Evolutionary conservation across 2,329 filamentous ascomycete species (phyloP), one percentile per base, ranked within the genome.

Genomic region (Exophiala phaeomuriformis): DNA sequence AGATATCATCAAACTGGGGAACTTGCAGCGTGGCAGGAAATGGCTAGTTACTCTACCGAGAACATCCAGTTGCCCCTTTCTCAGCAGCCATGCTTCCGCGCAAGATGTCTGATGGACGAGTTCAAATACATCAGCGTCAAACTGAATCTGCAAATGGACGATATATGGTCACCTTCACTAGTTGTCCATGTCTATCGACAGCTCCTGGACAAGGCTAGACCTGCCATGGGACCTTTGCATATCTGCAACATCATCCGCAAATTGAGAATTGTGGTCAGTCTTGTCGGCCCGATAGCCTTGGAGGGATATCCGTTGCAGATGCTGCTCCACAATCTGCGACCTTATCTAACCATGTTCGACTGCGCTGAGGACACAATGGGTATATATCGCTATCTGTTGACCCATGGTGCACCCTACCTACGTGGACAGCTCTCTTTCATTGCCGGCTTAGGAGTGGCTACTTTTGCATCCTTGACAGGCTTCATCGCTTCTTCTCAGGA

Each of bases 281-380:
- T 97, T 43, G 85, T 89, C 29, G 90, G 89, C 0, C 68, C 80
- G 0, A 77, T 83, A 47, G 87, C 86, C n/a, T 75, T 85, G 28
- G 74, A 81, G 39, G 86, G 85, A 0, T 97, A 97, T 65, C 87
- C 89, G 7, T 69, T 96, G 9, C 88, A 98, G 68, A 93, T 96
- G 87, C 76, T 95, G 0, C 76, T 98, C 1, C 87, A 90, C 63
- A 85, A 86, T 1, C 75, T 95, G 19, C 79, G 86, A 6, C 82
- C 83, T 0, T 94, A 90, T 61, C 74, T 97, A 4, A 84, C 85
- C 1, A 85, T 97, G 61, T 78, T 84, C 0, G 86, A 94, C 65
- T 97, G 91, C 68, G 87, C 90, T 6, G 88, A 95, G 65, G 93
- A 98, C 71, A 84, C 88, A 1, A 77, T 97, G 42, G 91, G 90